A percentile compares a stretch with the other conserved stretches of the same genome.
phyloP scores from a whole-genome alignment of 257 asterid genomes.

The Penstemon davidsonii region DNA sequence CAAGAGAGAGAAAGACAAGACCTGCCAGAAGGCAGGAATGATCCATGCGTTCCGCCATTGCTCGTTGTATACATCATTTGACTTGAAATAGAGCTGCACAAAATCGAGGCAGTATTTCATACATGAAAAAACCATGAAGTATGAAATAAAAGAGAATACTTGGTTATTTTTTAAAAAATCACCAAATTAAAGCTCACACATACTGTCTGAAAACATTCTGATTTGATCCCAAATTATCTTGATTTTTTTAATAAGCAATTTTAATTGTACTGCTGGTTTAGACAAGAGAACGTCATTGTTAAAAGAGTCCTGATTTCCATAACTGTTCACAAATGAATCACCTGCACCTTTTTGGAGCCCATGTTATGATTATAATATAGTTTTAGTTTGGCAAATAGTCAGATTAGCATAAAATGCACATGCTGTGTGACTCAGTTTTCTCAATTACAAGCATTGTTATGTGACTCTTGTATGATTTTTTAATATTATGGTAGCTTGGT shows the following conservation, averaged over 20 bases:
- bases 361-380: background rate
- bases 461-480: background rate
- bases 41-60: slow-evolving; percentile 96
- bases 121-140: slow-evolving; percentile 15
- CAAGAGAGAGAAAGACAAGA: slow-evolving; percentile 81
- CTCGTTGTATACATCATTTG: slow-evolving; percentile 86
- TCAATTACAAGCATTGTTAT: slow-evolving; percentile 9
- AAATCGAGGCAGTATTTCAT: slow-evolving; percentile 27
- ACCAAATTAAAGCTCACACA: too few species aligned
- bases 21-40: slow-evolving; percentile 98
- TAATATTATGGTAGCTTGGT: background rate
- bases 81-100: slow-evolving; percentile 87
- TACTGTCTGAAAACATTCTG: too few species aligned
- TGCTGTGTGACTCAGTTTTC: slow-evolving; percentile 1
- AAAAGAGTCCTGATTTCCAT: too few species aligned
- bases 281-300: too few species aligned
- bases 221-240: too few species aligned
- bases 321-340: too few species aligned
- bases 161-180: too few species aligned
- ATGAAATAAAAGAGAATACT: background rate
- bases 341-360: background rate
- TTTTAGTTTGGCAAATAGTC: slow-evolving; percentile 4
- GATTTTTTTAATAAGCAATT: too few species aligned
- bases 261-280: too few species aligned
- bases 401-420: background rate